Conservation (phyloP, 176 grass and related monocot genomes). For the Juncus inflexus region DNA sequence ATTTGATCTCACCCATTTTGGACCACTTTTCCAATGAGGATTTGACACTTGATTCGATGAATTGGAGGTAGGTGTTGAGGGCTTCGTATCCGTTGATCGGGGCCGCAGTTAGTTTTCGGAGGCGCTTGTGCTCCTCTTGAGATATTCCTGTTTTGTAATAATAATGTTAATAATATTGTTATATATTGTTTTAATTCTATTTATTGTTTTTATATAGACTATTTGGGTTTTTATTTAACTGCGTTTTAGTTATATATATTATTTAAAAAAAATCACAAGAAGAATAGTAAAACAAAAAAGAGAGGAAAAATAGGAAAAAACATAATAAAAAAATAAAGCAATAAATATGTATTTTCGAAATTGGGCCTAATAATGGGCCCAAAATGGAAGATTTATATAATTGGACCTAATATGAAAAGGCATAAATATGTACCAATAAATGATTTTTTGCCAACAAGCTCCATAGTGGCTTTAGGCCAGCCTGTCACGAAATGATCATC, state of each 20-base stretch:
- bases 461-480: slow-evolving; percentile 64
- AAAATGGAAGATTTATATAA: neutral
- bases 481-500: slow-evolving; percentile 60
- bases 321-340: neutral
- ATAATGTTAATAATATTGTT: neutral
- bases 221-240: too few relatives aligned
- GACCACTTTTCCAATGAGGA: slow-evolving; percentile 47
- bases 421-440: slow-evolving; percentile 38
- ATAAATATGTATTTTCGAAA: neutral
- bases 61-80: slow-evolving; percentile 55
- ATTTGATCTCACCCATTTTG: slow-evolving; percentile 35
- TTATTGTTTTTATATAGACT: too few relatives aligned
- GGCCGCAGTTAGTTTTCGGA: slow-evolving; percentile 55
- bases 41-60: slow-evolving; percentile 62
- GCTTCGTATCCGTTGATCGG: slow-evolving; percentile 94
- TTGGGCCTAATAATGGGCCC: slow-evolving; percentile 2
- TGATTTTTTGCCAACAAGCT: slow-evolving; percentile 72
- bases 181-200: neutral
- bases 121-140: slow-evolving; percentile 62
- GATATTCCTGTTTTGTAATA: slow-evolving; percentile 30
- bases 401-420: neutral
- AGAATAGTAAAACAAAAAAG: too few relatives aligned
- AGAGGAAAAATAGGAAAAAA: too few relatives aligned
- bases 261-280: too few relatives aligned
- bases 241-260: too few relatives aligned